Evolutionary conservation across 371 early-diverging fungal genomes (phyloP), one percentile per base, ranked within the genome.

Genomic region (Lichtheimia corymbifera): DNA sequence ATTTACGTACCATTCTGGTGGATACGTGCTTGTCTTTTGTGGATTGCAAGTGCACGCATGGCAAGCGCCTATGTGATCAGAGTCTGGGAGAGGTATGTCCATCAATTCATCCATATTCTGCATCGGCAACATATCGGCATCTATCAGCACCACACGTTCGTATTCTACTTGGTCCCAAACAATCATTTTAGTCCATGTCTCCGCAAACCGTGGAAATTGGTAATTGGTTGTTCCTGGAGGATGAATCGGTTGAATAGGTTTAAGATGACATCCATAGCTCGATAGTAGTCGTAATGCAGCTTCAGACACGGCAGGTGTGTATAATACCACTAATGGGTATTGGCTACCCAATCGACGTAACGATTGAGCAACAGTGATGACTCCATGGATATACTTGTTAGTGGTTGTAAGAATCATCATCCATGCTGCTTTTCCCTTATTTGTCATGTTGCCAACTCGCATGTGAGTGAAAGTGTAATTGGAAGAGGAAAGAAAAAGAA

Each of bases 181-280:
- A 64, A 92, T 88, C 28, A 96, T 68, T 73, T 95, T 96, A 17
- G 95, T 94, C 68, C 88, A 85, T 0, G 95, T 94, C 53, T 76
- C 67, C 12, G 43, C 51, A 43, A 68, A 81, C 1, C 70, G 63
- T 41, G 65, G 67, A 47, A 56, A 66, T 13, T 70, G 41, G 45
- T 77, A 73, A 18, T 66, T 30, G 5, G 86, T 72, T 30, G 81
- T 84, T 15, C 93, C 86, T 52, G 91, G 93, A n/a, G 91, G 88
- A 9, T 91, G 78, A 11, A 92, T 90, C 9, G 93, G 80, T 5
- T 75, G 65, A 14, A 77, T 73, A 40, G 88, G 85, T 28, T 73
- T 70, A 55, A 91, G 71, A 22, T 91, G 74, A 7, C 79, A 72
- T 66, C 93, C 93, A 65, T 47, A 47, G 18, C 18, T 47, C n/a